Evolutionary conservation across 768 basidiomycete species (phyloP).

Genomic region (Calocera viscosa): DNA sequence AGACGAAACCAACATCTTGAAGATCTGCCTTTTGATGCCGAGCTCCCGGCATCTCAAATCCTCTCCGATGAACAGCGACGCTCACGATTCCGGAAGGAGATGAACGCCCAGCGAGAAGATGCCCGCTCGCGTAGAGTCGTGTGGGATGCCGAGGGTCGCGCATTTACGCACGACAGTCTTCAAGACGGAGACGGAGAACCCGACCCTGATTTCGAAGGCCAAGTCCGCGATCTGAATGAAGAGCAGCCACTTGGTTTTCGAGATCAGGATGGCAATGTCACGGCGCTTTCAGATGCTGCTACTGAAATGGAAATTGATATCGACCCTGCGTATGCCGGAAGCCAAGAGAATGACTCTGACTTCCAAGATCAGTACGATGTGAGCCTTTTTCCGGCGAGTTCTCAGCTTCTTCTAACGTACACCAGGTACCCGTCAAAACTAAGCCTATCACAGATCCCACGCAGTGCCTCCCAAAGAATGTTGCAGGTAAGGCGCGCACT

Average conservation of each 20-base stretch:
- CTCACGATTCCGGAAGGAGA: neutral
- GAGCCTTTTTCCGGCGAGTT: neutral
- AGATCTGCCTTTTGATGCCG: neutral
- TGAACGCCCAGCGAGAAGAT: neutral
- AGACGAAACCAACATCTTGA: constrained; percentile 19
- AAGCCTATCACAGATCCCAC: neutral
- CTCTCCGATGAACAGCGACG: neutral
- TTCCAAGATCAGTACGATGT: neutral
- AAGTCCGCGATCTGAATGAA: neutral
- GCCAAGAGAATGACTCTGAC: constrained; percentile 2
- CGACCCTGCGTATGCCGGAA: neutral
- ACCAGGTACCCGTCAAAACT: neutral
- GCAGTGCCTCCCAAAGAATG: neutral
- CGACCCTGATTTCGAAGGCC: neutral
- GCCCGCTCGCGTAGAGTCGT: neutral
- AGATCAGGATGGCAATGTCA: neutral
- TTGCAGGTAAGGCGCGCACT: no score
- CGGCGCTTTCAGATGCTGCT: neutral
- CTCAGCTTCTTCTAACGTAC: neutral
- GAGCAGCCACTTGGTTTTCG: neutral
- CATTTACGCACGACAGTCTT: neutral
- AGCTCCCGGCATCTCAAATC: neutral
- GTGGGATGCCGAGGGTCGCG: neutral
- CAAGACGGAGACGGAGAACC: neutral
- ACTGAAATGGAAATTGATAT: neutral